Evolutionary conservation across 208 protist genomes (phyloP).

Genomic region (Wallacemonas sp.): DNA sequence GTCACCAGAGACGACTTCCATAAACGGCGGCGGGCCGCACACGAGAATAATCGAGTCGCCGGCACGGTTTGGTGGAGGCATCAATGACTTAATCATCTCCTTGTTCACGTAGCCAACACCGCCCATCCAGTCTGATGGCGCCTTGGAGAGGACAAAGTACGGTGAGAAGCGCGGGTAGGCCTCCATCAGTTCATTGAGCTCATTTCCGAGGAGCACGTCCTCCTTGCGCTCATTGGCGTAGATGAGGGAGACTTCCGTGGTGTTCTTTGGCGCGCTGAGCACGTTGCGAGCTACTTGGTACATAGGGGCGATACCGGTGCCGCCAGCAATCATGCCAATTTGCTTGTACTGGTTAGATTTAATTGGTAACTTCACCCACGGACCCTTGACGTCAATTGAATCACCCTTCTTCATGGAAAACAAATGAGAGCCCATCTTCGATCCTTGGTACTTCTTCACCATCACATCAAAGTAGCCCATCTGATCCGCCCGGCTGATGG

Average conservation of each 20-base stretch:
- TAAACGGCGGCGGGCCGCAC: conserved; percentile 86
- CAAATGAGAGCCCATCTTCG: conserved; percentile 91
- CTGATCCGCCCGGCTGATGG: conserved; percentile 75
- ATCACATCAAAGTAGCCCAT: conserved; percentile 89
- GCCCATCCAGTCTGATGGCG: conserved; percentile 89
- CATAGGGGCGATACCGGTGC: conserved; percentile 94
- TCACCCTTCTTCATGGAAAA: conserved; percentile 92
- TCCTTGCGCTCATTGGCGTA: conserved; percentile 91
- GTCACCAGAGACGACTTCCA: conserved; percentile 85
- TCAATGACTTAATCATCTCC: conserved; percentile 88
- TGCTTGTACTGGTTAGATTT: conserved; percentile 86
- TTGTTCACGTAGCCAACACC: conserved; percentile 88
- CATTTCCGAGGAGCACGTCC: conserved; percentile 92
- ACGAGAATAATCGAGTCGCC: conserved; percentile 84
- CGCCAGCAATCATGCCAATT: conserved; percentile 93
- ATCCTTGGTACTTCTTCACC: conserved; percentile 88
- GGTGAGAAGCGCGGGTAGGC: conserved; percentile 89
- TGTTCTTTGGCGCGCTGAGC: conserved; percentile 76
- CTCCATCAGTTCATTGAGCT: conserved; percentile 92
- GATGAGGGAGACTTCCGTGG: conserved; percentile 86
- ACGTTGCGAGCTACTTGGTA: conserved; percentile 90
- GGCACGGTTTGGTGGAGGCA: conserved; percentile 83
- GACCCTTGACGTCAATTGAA: conserved; percentile 90
- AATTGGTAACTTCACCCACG: conserved; percentile 89
- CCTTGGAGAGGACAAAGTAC: conserved; percentile 91